A percentile compares a stretch with the other conserved stretches of the same genome.
Conservation (phyloP, 805 yeast genomes). For the Helenozyma baotianmanensis region DNA sequence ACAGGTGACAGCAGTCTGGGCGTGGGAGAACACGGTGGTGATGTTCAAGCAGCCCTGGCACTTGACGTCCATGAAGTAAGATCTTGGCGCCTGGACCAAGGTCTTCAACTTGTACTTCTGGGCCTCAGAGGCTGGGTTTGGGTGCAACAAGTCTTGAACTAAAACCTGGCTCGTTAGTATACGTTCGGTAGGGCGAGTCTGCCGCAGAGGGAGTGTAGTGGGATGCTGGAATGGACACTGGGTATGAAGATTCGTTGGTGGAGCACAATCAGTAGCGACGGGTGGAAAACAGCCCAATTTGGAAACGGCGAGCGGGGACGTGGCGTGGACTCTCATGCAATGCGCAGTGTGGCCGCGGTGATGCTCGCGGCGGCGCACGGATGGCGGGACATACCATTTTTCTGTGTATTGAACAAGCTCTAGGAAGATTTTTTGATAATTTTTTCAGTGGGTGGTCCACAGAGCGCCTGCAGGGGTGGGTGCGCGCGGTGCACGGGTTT, state of each 20-base stretch:
- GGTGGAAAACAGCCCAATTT: too few relatives aligned
- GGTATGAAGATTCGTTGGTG: too few relatives aligned
- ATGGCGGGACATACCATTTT: conserved; percentile 18
- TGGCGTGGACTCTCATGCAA: too few relatives aligned
- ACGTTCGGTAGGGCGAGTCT: too few relatives aligned
- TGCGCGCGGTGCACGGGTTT: conserved; percentile 8
- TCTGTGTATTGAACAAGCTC: conserved; percentile 13
- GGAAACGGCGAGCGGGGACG: too few relatives aligned
- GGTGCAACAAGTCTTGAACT: conserved; percentile 42
- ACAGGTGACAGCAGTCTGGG: conserved; percentile 41
- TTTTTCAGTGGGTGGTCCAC: conserved; percentile 14
- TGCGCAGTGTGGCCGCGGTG: too few relatives aligned
- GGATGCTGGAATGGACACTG: too few relatives aligned
- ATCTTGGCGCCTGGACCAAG: conserved; percentile 39
- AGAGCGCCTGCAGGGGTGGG: conserved; percentile 1
- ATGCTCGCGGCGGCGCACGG: background rate
- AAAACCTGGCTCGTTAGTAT: conserved; percentile 28
- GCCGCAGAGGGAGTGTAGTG: too few relatives aligned
- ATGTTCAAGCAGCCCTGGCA: conserved; percentile 40
- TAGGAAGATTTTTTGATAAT: conserved; percentile 10
- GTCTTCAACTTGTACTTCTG: conserved; percentile 36
- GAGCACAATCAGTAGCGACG: too few relatives aligned
- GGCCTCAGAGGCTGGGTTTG: conserved; percentile 35
- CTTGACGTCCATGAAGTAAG: conserved; percentile 40
- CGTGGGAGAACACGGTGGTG: conserved; percentile 40